Conservation (phyloP, 306 rosid species). For the Sphenostylis stenocarpa region DNA sequence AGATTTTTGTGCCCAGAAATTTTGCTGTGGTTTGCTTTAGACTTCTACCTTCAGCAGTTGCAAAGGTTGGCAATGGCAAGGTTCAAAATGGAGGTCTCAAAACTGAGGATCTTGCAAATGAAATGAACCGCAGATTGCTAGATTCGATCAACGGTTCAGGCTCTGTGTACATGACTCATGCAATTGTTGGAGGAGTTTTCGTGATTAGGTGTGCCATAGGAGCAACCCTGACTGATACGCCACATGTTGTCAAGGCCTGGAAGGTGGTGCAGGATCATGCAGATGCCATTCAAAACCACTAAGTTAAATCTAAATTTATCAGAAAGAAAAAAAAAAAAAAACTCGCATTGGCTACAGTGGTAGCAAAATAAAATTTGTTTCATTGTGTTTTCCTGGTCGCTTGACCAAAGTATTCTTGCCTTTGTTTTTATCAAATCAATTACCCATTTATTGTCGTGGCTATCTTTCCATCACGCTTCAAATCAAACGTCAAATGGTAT, state of each 20-base stretch:
- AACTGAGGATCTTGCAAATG: slow-evolving; percentile 21
- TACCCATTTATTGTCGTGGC: neutral
- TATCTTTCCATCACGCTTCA: neutral
- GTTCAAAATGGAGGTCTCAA: neutral
- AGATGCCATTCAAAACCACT: neutral
- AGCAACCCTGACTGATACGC: slow-evolving; percentile 43
- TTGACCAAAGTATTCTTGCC: neutral
- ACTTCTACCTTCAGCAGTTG: slow-evolving; percentile 27
- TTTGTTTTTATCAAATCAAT: neutral
- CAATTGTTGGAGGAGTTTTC: slow-evolving; percentile 37
- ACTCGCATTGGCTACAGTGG: neutral
- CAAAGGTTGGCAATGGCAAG: neutral
- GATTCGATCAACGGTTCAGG: slow-evolving; percentile 52
- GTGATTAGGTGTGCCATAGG: slow-evolving; percentile 55
- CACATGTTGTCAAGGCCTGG: slow-evolving; percentile 42
- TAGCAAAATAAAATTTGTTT: neutral
- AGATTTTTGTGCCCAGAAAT: slow-evolving; percentile 48
- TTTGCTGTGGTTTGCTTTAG: slow-evolving; percentile 52
- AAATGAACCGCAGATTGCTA: slow-evolving; percentile 40
- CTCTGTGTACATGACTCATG: slow-evolving; percentile 49
- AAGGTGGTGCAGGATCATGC: slow-evolving; percentile 51
- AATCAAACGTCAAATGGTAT: neutral
- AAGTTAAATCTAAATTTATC: neutral
- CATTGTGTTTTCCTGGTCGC: neutral
- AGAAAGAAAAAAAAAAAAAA: neutral